Evolutionary conservation across 169 alveolate genomes (phyloP).

Genomic region (Eimeria maxima): DNA sequence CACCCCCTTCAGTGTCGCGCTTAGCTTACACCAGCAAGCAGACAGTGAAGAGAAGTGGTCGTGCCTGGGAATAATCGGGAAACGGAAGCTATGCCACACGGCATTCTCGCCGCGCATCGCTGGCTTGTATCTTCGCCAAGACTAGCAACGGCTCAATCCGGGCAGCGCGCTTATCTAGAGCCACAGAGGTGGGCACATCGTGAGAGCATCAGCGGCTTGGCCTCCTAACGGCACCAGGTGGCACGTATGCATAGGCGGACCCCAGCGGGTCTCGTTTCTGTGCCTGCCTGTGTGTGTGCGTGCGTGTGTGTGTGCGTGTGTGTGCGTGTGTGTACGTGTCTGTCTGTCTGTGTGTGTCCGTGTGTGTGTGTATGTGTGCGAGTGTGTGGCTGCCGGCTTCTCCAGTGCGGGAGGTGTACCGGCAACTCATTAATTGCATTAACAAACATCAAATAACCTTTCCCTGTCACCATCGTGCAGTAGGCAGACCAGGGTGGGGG

Average conservation of each 20-base stretch:
- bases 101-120: not conserved
- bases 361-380: not conserved
- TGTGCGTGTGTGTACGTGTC: too few relatives aligned
- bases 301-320: not conserved
- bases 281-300: slow-evolving; percentile 19
- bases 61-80: slow-evolving; percentile 41
- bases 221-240: slow-evolving; percentile 42
- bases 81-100: slow-evolving; percentile 48
- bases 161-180: not conserved
- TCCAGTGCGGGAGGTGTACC: slow-evolving; percentile 70
- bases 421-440: slow-evolving; percentile 21
- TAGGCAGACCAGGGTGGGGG: slow-evolving; percentile 10
- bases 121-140: slow-evolving; percentile 26
- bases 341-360: too few relatives aligned
- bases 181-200: slow-evolving; percentile 3
- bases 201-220: slow-evolving; percentile 37
- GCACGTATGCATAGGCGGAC: not conserved
- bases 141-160: not conserved
- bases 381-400: slow-evolving; percentile 60
- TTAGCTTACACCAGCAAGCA: slow-evolving; percentile 55
- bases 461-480: not conserved
- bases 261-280: slow-evolving; percentile 32
- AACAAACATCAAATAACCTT: slow-evolving; percentile 11
- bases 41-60: slow-evolving; percentile 19
- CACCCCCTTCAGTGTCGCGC: slow-evolving; percentile 64